Base-by-base conservation (phyloP, 441 rosid genomes). In the Eugenia klotzschiana region DNA sequence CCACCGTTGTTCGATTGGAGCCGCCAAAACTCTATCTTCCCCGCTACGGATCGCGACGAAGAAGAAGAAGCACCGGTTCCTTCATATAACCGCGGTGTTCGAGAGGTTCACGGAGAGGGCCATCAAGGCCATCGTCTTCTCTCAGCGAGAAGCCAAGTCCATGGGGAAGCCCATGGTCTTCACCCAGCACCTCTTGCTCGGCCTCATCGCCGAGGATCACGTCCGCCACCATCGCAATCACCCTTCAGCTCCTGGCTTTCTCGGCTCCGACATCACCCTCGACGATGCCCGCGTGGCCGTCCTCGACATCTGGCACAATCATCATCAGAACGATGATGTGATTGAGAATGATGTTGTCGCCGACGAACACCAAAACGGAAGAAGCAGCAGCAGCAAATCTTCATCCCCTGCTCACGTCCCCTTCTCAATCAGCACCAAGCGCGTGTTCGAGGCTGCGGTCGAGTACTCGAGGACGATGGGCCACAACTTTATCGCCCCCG, bases 401-500 rank as follows among this genome's bases (percentile, higher is more conserved):
- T 54, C 88, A 41, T 90, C 89, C 53, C 87, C 94, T 0, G 86
- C 94, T 37, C 92, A 94, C 41, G 89, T 94, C 92, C 92, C 99
- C 15, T 94, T 96, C 82, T 93, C 99, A 4, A 86, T 90, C 26
- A 92, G 94, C 84, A 89, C 96, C 33, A 94, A 94, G 72, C 90
- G 96, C 50, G 99, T 94, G 87, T 94, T 96, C 53, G 98, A 96
- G 88, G 99, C 95, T 88, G 98, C 99, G 0, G 94, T 96, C 22
- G 99, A 96, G 89, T 96, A 94, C 83, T 96, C 99, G 7, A 89
- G 95, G 91, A 93, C 90, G 55, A 80, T 91, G 93, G 97, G 94
- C 22, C 86, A 94, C 86, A 94, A 96, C 84, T 96, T 92, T 80
- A 93, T 96, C 29, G 91, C 98, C 13, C 98, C 99, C 0, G 99